Percentiles rank a stretch among this genome's conserved stretches.
phyloP scores from a whole-genome alignment of 306 rosid genomes.

The Herpetospermum pedunculosum region DNA sequence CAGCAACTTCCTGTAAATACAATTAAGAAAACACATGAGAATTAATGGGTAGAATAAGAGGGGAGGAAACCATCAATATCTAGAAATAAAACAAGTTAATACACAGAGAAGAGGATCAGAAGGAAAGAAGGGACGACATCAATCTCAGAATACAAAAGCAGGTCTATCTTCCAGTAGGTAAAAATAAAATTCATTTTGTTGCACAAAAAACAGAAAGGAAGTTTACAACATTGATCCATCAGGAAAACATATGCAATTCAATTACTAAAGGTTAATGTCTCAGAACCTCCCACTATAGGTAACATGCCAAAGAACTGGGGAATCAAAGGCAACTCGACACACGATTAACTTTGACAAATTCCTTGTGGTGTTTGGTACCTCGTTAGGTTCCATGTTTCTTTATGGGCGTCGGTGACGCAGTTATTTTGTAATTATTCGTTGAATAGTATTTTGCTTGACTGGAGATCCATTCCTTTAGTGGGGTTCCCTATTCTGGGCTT shows the following conservation, averaged over 20 bases:
- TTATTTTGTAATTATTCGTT: too few species aligned
- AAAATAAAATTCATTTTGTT: background rate
- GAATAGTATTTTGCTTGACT: too few species aligned
- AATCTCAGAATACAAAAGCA: background rate
- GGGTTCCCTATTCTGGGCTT: too few species aligned
- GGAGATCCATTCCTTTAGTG: too few species aligned
- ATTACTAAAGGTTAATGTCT: background rate
- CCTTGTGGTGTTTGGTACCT: too few species aligned
- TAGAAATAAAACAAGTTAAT: background rate
- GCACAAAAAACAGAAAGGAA: background rate
- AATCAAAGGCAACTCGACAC: background rate
- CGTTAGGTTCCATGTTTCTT: too few species aligned
- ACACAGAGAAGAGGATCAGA: background rate
- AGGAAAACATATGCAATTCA: background rate
- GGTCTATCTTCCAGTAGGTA: background rate
- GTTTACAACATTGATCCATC: background rate
- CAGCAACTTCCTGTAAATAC: constrained; percentile 74
- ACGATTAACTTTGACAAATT: background rate
- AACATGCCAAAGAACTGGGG: background rate
- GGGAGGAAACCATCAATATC: background rate
- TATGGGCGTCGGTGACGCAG: too few species aligned
- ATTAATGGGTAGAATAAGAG: background rate
- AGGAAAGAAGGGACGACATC: background rate
- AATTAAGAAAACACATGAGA: background rate
- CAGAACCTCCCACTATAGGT: background rate